A percentile compares a stretch with the other conserved stretches of the same genome.
Conservation (phyloP, 2,329 filamentous ascomycete species). For the Fusarium papillatum region DNA sequence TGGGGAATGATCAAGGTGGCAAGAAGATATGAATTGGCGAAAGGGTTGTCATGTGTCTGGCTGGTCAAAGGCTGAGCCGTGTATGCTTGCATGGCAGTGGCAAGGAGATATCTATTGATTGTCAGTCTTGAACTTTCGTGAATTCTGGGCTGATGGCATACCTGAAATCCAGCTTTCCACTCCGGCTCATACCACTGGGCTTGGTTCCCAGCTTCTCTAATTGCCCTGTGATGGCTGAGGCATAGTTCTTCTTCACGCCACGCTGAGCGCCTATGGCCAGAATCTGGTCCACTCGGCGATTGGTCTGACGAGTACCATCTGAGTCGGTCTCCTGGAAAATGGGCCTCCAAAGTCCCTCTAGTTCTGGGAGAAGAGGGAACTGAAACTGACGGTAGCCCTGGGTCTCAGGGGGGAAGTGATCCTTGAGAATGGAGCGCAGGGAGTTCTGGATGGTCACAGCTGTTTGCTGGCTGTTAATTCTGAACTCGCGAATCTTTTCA, state of each 20-base stretch:
- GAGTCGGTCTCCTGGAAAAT: slow-evolving; percentile 58
- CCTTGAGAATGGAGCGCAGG: slow-evolving; percentile 65
- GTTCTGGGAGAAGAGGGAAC: slow-evolving; percentile 62
- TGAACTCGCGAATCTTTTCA: slow-evolving; percentile 61
- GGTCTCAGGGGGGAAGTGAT: slow-evolving; percentile 63
- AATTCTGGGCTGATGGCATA: slow-evolving; percentile 47
- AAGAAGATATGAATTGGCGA: slow-evolving; percentile 66
- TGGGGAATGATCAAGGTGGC: slow-evolving; percentile 72
- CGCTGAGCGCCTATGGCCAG: slow-evolving; percentile 71
- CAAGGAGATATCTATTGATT: slow-evolving; percentile 66
- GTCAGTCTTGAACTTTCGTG: slow-evolving; percentile 15
- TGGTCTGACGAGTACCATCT: slow-evolving; percentile 46
- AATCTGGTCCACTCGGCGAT: slow-evolving; percentile 67
- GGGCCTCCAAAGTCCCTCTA: slow-evolving; percentile 66
- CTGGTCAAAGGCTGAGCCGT: slow-evolving; percentile 64
- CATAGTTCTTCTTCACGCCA: slow-evolving; percentile 64
- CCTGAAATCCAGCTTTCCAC: slow-evolving; percentile 71
- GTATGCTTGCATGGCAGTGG: slow-evolving; percentile 71
- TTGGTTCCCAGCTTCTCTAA: slow-evolving; percentile 69
- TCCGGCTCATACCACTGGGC: slow-evolving; percentile 62
- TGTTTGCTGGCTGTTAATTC: slow-evolving; percentile 56
- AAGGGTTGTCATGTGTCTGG: slow-evolving; percentile 67
- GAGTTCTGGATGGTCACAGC: slow-evolving; percentile 70
- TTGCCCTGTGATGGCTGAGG: slow-evolving; percentile 61
- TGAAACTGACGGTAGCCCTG: slow-evolving; percentile 62